Evolutionary conservation across 2,329 filamentous ascomycete genomes (phyloP).

Genomic region (Xylaria sp.): DNA sequence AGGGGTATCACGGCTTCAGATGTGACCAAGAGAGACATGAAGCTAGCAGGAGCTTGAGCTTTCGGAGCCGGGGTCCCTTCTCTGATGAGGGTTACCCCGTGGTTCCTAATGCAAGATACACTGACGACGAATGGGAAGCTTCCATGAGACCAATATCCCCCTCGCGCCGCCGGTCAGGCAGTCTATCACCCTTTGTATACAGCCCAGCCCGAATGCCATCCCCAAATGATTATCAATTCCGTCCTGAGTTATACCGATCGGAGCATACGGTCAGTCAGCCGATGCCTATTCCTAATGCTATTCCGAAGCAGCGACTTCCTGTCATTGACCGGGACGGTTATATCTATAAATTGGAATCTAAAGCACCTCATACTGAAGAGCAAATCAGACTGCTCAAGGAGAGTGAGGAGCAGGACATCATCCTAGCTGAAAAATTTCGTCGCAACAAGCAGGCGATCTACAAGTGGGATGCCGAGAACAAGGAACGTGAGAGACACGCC

Average conservation of each 20-base stretch:
- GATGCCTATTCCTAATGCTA: constrained; percentile 24
- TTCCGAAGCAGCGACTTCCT: constrained; percentile 8
- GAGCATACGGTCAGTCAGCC: constrained; percentile 5
- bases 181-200: neutral
- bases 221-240: neutral
- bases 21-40: neutral
- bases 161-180: neutral
- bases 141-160: neutral
- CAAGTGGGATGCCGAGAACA: neutral
- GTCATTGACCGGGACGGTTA: neutral
- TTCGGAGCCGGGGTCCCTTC: neutral
- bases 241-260: neutral
- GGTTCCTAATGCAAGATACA: too few species aligned
- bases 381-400: constrained; percentile 1
- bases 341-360: neutral
- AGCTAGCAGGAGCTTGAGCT: neutral
- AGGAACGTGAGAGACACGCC: neutral
- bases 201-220: neutral
- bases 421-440: neutral
- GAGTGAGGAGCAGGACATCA: neutral
- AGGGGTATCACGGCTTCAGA: neutral
- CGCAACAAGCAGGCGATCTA: constrained; percentile 3
- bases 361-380: constrained; percentile 13
- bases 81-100: neutral
- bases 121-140: neutral